These are phyloP conservation scores for Kluyveromyces starmeri DNA, from an alignment of 805 yeast species.

Conservation along the genomic window DNA sequence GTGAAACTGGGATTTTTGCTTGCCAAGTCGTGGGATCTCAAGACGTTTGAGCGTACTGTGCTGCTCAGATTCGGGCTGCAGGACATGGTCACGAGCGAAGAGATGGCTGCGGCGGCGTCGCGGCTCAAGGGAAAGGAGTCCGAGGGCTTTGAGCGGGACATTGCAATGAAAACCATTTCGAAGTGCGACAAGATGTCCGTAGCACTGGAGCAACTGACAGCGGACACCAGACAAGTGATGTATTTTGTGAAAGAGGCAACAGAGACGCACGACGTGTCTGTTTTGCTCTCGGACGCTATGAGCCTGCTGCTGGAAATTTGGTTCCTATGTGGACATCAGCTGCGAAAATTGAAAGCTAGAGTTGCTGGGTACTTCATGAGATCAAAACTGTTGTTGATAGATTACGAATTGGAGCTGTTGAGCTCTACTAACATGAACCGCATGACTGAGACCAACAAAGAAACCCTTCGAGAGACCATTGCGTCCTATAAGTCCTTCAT, in stretches of 20 bases:
- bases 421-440: conserved; percentile 16
- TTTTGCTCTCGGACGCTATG: conserved; percentile 40
- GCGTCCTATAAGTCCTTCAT: conserved; percentile 51
- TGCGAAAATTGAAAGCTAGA: conserved; percentile 30
- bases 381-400: conserved; percentile 56
- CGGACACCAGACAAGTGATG: conserved; percentile 11
- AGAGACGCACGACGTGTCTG: conserved; percentile 16
- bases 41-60: conserved; percentile 22
- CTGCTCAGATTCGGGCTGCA: conserved; percentile 19
- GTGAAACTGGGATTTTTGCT: conserved; percentile 21
- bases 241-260: conserved; percentile 26
- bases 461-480: conserved; percentile 34
- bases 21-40: conserved; percentile 28
- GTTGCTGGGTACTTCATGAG: conserved; percentile 53
- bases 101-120: not conserved
- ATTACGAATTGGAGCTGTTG: conserved; percentile 46
- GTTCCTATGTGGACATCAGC: conserved; percentile 14
- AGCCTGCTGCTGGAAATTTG: conserved; percentile 25
- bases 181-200: conserved; percentile 35
- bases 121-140: conserved; percentile 4
- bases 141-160: conserved; percentile 41
- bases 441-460: conserved; percentile 5
- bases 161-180: conserved; percentile 45
- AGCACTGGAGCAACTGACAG: conserved; percentile 13
- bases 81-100: conserved; percentile 4